Conservation (phyloP, 805 yeast genomes). For the Candida palmyrensis region DNA sequence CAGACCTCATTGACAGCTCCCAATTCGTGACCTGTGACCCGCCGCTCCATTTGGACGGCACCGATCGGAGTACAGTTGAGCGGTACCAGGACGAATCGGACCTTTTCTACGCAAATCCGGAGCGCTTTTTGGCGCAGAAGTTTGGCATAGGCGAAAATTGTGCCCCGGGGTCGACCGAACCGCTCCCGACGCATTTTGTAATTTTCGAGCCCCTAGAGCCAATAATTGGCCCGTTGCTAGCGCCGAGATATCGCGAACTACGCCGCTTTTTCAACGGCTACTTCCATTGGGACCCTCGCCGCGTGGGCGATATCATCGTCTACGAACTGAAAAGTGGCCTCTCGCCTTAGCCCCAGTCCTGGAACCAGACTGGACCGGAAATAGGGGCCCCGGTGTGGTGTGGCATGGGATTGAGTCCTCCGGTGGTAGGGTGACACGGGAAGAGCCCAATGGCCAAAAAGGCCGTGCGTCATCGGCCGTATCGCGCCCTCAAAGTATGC, state of each 20-base stretch:
- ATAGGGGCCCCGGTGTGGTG: too few species aligned
- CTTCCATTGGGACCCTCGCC: conserved; percentile 81
- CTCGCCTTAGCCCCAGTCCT: background rate
- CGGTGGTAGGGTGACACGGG: too few species aligned
- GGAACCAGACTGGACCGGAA: background rate
- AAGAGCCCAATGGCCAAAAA: too few species aligned
- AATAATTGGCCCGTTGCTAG: conserved; percentile 35
- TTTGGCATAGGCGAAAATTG: conserved; percentile 25
- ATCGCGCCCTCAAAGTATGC: too few species aligned
- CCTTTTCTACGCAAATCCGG: conserved; percentile 65
- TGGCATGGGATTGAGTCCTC: too few species aligned
- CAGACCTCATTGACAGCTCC: conserved; percentile 20
- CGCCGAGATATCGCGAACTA: conserved; percentile 39
- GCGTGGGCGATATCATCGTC: conserved; percentile 74
- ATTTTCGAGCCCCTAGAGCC: conserved; percentile 63
- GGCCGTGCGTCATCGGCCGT: too few species aligned
- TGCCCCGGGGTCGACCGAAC: too few species aligned
- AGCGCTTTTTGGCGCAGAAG: conserved; percentile 45
- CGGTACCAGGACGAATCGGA: conserved; percentile 85
- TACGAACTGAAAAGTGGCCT: too few species aligned
- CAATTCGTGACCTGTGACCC: conserved; percentile 84
- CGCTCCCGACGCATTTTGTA: conserved; percentile 70
- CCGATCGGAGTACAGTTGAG: too few species aligned
- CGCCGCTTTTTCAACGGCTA: conserved; percentile 68
- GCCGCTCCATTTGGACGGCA: conserved; percentile 52